Evolutionary conservation across 768 basidiomycete species (phyloP).

Genomic region (Amanita polypyramis): DNA sequence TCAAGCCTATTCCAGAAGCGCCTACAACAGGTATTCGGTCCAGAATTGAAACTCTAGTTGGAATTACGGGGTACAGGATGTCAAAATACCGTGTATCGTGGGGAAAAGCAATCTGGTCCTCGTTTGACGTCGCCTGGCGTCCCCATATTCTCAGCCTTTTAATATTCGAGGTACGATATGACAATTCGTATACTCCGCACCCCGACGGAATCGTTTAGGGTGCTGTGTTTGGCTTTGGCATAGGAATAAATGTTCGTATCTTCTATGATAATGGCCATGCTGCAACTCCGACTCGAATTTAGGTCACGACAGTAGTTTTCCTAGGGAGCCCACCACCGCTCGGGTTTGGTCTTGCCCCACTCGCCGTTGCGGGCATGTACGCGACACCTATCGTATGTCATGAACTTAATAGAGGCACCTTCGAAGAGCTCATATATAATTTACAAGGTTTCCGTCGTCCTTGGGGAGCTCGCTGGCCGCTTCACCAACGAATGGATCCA

Average conservation of each 20-base stretch:
- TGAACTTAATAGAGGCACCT: neutral
- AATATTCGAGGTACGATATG: slow-evolving; percentile 35
- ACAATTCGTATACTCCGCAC: neutral
- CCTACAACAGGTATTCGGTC: slow-evolving; percentile 33
- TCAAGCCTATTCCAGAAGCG: slow-evolving; percentile 36
- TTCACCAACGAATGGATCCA: slow-evolving; percentile 45
- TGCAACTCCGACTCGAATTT: neutral
- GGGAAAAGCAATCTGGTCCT: slow-evolving; percentile 31
- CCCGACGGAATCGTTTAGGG: slow-evolving; percentile 23
- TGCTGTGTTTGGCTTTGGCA: slow-evolving; percentile 51
- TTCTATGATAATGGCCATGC: neutral
- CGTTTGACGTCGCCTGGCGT: slow-evolving; percentile 48
- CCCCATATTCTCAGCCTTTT: slow-evolving; percentile 46
- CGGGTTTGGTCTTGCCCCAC: slow-evolving; percentile 43
- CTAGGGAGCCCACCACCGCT: slow-evolving; percentile 41
- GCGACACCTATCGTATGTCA: slow-evolving; percentile 42
- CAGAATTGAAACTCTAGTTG: slow-evolving; percentile 50
- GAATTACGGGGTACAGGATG: slow-evolving; percentile 52
- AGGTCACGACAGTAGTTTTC: slow-evolving; percentile 62
- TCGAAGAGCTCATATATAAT: neutral
- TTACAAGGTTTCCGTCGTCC: slow-evolving; percentile 34
- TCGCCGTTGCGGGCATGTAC: slow-evolving; percentile 41
- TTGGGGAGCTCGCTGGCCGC: slow-evolving; percentile 43
- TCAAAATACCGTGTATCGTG: slow-evolving; percentile 44
- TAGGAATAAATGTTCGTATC: slow-evolving; percentile 44